Base-by-base conservation (phyloP, 2,329 filamentous ascomycete genomes). In the Alternaria ethzedia region DNA sequence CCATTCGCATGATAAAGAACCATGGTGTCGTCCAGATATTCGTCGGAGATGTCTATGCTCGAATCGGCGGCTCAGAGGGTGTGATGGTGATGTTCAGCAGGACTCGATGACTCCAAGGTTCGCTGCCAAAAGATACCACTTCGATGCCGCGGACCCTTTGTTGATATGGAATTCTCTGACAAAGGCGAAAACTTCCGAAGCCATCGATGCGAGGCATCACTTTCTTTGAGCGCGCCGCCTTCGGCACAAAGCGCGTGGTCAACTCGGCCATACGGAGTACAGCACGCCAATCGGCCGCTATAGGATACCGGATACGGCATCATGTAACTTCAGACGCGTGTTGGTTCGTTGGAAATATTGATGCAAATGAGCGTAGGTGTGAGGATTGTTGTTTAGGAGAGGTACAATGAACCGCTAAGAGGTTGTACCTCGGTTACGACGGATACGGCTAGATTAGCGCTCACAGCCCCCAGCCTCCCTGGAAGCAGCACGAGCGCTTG, bases 1-100 rank as follows among this genome's bases (percentile, higher is more conserved):
- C 64, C 66, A 15, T 62, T 51, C 8, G 44, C 36, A 5, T 65
- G 47, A 49, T 69, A 66, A 8, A 66, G 57, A 2, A 71, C 67
- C 67, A 71, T 70, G 6, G 20, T 51, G 11, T 46, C 12, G 20
- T 30, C 10, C 0, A 12, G 26, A 2, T 54, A 11, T 54, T 5
- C 2, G 5, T 54, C 5, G 30, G n/a, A 36, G 49, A 10, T 13
- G 8, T 21, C 4, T 23, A 12, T 21, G 11, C 9, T 17, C 17
- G 45, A n/a, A 6, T 43, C n/a, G 15, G 25, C 23, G 20, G 15
- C 21, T 25, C 25, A 20, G 10, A 17, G 13, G 25, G 6, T n/a
- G 12, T 20, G 15, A 4, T 30, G 7, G 46, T 9, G 15, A 15
- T 25, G 8, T 28, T 13, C 11, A 10, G 17, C 6, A 49, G 25